phyloP scores from a whole-genome alignment of 345 rosid genomes.

The Euclidium syriacum region DNA sequence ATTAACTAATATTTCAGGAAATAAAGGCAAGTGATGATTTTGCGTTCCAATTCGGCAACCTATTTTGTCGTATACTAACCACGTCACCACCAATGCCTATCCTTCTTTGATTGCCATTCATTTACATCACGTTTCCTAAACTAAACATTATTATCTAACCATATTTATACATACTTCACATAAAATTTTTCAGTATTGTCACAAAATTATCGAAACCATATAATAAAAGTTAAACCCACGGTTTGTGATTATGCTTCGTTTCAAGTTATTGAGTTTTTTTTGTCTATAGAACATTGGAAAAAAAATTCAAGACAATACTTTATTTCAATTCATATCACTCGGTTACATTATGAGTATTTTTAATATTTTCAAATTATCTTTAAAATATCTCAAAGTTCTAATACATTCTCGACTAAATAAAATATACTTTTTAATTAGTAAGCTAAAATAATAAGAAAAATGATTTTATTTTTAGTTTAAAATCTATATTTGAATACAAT shows the following conservation, averaged over 20 bases:
- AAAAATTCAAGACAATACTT: too few relatives aligned
- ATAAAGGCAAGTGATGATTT: conserved; percentile 18
- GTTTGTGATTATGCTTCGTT: neutral
- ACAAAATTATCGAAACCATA: neutral
- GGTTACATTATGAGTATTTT: too few relatives aligned
- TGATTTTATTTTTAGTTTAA: too few relatives aligned
- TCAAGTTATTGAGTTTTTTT: neutral
- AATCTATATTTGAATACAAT: too few relatives aligned
- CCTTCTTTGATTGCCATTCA: conserved; percentile 9
- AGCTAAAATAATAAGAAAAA: too few relatives aligned
- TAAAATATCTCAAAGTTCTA: too few relatives aligned
- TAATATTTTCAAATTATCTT: too few relatives aligned
- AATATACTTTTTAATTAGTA: too few relatives aligned
- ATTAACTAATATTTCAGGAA: conserved; percentile 4
- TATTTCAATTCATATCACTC: too few relatives aligned
- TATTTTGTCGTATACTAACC: conserved; percentile 28
- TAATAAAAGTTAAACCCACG: neutral
- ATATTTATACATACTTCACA: conserved; percentile 1
- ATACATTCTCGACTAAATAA: too few relatives aligned
- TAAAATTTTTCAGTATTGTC: neutral
- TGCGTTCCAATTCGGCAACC: conserved; percentile 34
- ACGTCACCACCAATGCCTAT: conserved; percentile 3
- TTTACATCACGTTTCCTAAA: conserved; percentile 25
- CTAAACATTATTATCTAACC: conserved; percentile 14
- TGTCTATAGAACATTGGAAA: too few relatives aligned